Evolutionary conservation across 148 eudicot species (phyloP), one percentile per base, ranked within the genome.

Genomic region (Selenicereus undatus): DNA sequence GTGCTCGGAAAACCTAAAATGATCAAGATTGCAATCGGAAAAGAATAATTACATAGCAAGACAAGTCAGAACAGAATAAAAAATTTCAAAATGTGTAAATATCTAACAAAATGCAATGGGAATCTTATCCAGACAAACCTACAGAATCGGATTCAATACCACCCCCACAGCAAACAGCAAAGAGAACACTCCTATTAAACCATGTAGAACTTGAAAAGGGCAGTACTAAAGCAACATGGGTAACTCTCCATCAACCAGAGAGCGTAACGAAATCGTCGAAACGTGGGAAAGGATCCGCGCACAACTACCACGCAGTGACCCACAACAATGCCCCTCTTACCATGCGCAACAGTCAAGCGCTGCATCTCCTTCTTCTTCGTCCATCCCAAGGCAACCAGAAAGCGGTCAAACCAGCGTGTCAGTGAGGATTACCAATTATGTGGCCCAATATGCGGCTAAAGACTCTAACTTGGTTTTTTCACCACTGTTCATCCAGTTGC

Each of bases 401-500:
- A 60, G 66, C 26, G 21, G 66, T 1, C 91, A 90, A 75, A 90
- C 88, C 24, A 80, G 77, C 79, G 81, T 83, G 35, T 86, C 91
- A 0, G 17, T 85, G 18, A n/a, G 64, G 36, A 75, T 89, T 11
- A 80, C 89, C 4, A 83, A 79, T 65, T 79, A 76, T 14, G 66
- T 86, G 4, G 58, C 75, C 32, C 32, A 22, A 9, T 60, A 65
- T 14, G 54, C 75, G 11, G 81, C 76, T 42, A 79, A 82, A 36
- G 77, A 82, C 75, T 36, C 83, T 36, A 90, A 90, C 85, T 22
- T 81, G 30, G 89, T 90, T 4, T 87, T 89, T 87, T 90, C 91
- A 11, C 93, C 91, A 0, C 83, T 86, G 11, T 88, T 88, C n/a
- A 74, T 89, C 78, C 89, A 89, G 72, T 85, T 89, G 1, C 82